Base-by-base conservation (phyloP, 2,329 filamentous ascomycete species). In the Penicillium aurantiogriseum region DNA sequence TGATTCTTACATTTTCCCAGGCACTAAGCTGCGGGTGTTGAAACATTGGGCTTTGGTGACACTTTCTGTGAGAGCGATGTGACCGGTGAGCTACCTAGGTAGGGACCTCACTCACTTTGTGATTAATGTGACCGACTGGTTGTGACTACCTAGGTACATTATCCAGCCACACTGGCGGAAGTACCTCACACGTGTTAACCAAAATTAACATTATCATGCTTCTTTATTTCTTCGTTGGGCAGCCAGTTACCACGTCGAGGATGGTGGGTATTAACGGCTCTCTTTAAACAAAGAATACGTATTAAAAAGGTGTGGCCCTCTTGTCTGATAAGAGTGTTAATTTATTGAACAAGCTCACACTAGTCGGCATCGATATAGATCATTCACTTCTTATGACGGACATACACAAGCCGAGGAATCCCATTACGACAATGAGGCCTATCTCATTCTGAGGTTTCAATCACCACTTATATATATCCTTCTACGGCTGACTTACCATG, bases 71-170 rank as follows among this genome's bases (percentile, higher is more conserved):
- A 83, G 73, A 8, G 82, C 77, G 5, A 86, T 86, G 54, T 86
- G 33, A 83, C 92, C 91, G 50, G 91, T 80, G 49, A 96, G 80
- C 6, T 96, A 79, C 91, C 23, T 23, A 23, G 23, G 23, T 23
- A 23, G 23, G 23, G 23, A 23, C 23, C 21, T 23, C 21, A 10
- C 17, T 9, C 8, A 7, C 23, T 44, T 5, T 29, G 10, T 31
- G 17, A 29, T 6, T 19, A 3, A 73, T 27, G 63, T 59, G 23
- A 67, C 17, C 58, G 23, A 67, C n/a, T 29, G 5, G 25, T 73
- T 29, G 63, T 58, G n/a, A 67, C 69, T 29, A n/a, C n/a, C n/a
- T n/a, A n/a, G n/a, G n/a, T n/a, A 64, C 61, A 21, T 53, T 45
- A 8, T 65, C 64, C 2, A 73, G 66, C 27, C 65, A 61, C 43